Evolutionary conservation across 1,284 basidiomycete species (phyloP), one percentile per base, ranked within the genome.

Genomic region (Naganishia liquefaciens): DNA sequence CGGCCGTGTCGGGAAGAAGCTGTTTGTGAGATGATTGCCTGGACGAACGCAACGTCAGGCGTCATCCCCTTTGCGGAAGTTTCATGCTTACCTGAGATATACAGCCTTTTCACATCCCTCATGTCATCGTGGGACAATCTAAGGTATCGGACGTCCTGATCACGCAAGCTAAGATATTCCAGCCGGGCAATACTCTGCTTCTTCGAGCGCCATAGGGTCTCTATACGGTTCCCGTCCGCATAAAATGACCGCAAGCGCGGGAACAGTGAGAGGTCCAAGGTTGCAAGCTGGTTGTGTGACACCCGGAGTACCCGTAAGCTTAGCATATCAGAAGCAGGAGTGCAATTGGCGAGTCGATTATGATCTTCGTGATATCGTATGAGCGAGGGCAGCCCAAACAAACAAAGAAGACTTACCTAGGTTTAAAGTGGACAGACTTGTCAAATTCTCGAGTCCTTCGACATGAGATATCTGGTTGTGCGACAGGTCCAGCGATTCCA

Each of bases 101-200:
- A 99, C 72, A 99, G 81, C 53, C 95, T 85, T 80, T 93, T 93
- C 70, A 93, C 86, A 80, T 93, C 90, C 72, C 91, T 86, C 71
- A 96, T 84, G 76, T 93, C 88, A 67, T 85, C 84, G 66, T 85
- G 84, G 70, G 85, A 82, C 54, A 84, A 75, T 3, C 69, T 67
- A 27, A 92, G 80, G 67, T 85, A 83, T 54, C 82, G 81, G 70
- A 86, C 86, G 73, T 84, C 83, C 79, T 99, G 95, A 79, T 93
- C 92, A 75, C 96, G 85, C 80, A 97, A 73, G 73, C 90, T 93
- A 62, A 99, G 82, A 73, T 93, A 93, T 78, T 97, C 93, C 70
- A 99, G 81, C 87, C 68, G 79, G 78, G 69, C 91, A 78, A 39
- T 83, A 82, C 82, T 73, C 82, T 81, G 74, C 84, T 84, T 63